Evolutionary conservation across 2,329 filamentous ascomycete genomes (phyloP).

Genomic region (Aspergillus sp.): DNA sequence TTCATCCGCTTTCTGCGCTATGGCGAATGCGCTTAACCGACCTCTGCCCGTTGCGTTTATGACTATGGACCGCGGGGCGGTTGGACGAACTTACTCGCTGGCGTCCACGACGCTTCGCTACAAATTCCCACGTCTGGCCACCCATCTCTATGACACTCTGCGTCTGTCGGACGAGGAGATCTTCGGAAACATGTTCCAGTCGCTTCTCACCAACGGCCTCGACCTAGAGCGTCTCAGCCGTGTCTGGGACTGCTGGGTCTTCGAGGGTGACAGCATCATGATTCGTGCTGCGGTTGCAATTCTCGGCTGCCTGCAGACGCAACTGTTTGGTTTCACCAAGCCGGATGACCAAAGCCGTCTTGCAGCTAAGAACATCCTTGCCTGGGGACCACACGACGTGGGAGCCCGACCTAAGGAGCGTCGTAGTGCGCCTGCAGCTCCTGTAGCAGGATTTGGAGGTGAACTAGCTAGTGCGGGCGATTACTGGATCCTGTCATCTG

Average conservation of each 20-base stretch:
- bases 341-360: conserved; percentile 39
- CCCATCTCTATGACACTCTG: conserved; percentile 49
- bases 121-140: conserved; percentile 56
- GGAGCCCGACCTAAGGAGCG: conserved; percentile 35
- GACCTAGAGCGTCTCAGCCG: conserved; percentile 55
- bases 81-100: conserved; percentile 55
- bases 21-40: conserved; percentile 63
- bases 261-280: conserved; percentile 57
- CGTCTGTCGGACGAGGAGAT: conserved; percentile 44
- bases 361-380: conserved; percentile 33
- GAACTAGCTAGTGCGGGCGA: conserved; percentile 39
- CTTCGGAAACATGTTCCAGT: conserved; percentile 56
- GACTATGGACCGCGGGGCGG: conserved; percentile 56
- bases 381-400: conserved; percentile 37
- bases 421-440: conserved; percentile 33
- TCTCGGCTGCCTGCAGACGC: conserved; percentile 44
- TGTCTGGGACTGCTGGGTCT: conserved; percentile 62
- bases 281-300: conserved; percentile 47
- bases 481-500: conserved; percentile 42
- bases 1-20: conserved; percentile 55
- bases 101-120: conserved; percentile 58
- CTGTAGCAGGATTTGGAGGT: conserved; percentile 35
- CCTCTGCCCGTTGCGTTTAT: conserved; percentile 62
- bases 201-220: conserved; percentile 53
- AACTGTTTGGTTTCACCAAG: conserved; percentile 40